Evolutionary conservation across 805 yeast species (phyloP).

Genomic region (Candida chauliodis): DNA sequence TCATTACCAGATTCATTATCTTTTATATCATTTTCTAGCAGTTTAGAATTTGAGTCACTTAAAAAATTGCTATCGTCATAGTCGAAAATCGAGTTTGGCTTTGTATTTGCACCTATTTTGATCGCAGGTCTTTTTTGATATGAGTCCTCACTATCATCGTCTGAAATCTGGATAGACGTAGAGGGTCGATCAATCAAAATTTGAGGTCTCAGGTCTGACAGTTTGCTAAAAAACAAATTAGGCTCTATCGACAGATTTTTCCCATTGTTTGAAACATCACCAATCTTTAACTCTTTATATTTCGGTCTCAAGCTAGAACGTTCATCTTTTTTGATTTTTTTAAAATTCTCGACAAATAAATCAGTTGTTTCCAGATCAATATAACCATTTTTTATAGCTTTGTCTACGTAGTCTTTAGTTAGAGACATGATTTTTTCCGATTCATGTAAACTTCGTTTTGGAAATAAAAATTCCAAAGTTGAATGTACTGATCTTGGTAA

Average conservation of each 20-base stretch:
- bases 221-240: not conserved
- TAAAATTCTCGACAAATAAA: not conserved
- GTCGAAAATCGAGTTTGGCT: no score
- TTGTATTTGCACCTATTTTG: no score
- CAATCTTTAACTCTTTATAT: not conserved
- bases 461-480: not conserved
- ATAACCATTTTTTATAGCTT: not conserved
- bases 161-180: no score
- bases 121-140: no score
- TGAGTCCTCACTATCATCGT: no score
- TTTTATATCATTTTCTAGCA: no score
- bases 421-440: not conserved
- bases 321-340: not conserved
- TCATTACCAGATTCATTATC: no score
- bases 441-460: not conserved
- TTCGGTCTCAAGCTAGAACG: conserved; percentile 1
- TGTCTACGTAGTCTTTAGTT: not conserved
- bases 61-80: no score
- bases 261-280: conserved; percentile 2
- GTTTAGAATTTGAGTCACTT: no score
- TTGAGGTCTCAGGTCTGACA: no score
- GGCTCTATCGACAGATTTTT: conserved; percentile 4
- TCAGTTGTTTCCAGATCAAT: not conserved
- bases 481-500: not conserved
- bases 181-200: no score